phyloP scores from a whole-genome alignment of 345 rosid genomes.

The Eucalyptus victrix region DNA sequence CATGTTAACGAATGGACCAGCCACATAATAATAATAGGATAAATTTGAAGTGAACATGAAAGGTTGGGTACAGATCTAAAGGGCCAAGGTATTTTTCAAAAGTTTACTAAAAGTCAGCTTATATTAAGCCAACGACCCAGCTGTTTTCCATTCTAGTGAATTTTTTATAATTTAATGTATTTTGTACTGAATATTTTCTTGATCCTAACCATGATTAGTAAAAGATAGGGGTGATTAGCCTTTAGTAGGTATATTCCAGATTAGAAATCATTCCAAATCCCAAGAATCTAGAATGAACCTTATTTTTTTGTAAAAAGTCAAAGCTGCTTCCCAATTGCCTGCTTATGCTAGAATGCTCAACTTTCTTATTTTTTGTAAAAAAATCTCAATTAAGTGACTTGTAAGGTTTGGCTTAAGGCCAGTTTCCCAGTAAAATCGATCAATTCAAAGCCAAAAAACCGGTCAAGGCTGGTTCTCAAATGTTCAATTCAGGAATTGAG shows the following conservation, averaged over 20 bases:
- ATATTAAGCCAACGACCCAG: too few relatives aligned
- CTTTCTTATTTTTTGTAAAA: background rate
- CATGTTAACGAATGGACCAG: too few relatives aligned
- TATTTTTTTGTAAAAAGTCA: too few relatives aligned
- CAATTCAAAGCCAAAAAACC: background rate
- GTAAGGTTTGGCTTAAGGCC: too few relatives aligned
- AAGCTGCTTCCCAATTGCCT: background rate
- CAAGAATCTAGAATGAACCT: too few relatives aligned
- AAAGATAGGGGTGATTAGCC: background rate
- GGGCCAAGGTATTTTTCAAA: background rate
- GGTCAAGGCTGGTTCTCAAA: background rate
- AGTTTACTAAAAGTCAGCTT: background rate
- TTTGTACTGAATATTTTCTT: background rate
- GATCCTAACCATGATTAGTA: background rate
- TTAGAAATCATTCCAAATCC: accelerated
- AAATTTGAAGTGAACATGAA: background rate
- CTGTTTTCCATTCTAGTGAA: too few relatives aligned
- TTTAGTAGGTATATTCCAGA: background rate
- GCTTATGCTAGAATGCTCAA: background rate
- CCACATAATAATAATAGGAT: background rate
- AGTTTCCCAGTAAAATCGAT: background rate
- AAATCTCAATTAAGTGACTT: too few relatives aligned
- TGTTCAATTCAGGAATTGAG: background rate
- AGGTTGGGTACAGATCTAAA: background rate
- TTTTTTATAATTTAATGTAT: too few relatives aligned